phyloP scores from a whole-genome alignment of 768 basidiomycete genomes.

The Mycena latifolia region DNA sequence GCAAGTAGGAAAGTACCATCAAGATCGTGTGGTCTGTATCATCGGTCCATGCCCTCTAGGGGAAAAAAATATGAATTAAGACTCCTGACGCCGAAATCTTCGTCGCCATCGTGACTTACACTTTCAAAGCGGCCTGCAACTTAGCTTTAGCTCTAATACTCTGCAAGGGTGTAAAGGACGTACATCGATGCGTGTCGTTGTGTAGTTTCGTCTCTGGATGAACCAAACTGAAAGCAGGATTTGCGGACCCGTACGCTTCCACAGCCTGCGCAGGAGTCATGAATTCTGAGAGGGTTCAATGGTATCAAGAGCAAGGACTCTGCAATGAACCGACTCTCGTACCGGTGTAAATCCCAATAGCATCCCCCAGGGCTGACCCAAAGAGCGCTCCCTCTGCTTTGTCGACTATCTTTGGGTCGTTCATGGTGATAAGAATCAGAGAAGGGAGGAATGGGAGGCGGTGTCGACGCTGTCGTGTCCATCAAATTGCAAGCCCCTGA shows the following conservation, averaged over 20 bases:
- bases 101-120: conserved; percentile 10
- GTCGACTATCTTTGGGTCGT: conserved; percentile 34
- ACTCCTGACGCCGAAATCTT: neutral
- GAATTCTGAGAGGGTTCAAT: conserved; percentile 31
- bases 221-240: conserved; percentile 29
- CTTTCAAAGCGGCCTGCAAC: conserved; percentile 32
- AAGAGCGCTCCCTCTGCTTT: conserved; percentile 38
- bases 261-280: conserved; percentile 33
- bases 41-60: conserved; percentile 40
- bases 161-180: no score
- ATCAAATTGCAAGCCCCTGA: neutral
- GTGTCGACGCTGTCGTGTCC: no score
- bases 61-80: neutral
- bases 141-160: no score
- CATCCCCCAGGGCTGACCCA: conserved; percentile 39
- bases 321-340: neutral
- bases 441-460: neutral
- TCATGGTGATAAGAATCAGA: conserved; percentile 23
- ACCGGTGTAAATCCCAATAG: conserved; percentile 40
- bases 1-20: conserved; percentile 38
- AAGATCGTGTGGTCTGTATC: conserved; percentile 39
- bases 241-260: conserved; percentile 27
- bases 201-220: conserved; percentile 33
- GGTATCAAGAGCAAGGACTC: neutral
- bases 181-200: conserved; percentile 38